These are phyloP conservation scores for Candida ficus DNA, from an alignment of 805 yeast species.

Conservation along the genomic window DNA sequence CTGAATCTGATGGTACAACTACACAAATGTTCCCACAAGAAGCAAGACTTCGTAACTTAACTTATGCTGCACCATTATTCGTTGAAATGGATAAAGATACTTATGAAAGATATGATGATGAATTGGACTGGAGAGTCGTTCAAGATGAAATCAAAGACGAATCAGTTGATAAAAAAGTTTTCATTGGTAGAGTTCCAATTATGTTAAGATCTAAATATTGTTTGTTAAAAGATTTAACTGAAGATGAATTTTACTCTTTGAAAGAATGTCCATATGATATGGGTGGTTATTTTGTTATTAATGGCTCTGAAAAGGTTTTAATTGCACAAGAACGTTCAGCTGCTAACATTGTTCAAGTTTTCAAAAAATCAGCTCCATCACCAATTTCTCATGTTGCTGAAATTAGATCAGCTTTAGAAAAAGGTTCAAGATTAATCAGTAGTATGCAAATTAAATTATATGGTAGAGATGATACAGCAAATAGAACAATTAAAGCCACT, in stretches of 20 bases:
- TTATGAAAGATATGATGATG: constrained; percentile 76
- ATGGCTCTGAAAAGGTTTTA: constrained; percentile 96
- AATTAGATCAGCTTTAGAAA: constrained; percentile 93
- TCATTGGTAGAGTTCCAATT: constrained; percentile 95
- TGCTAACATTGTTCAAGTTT: constrained; percentile 97
- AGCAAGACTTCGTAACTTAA: constrained; percentile 91
- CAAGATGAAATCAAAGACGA: constrained; percentile 58
- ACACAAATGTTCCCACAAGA: constrained; percentile 98
- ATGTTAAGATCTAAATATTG: constrained; percentile 97
- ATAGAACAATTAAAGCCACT: constrained; percentile 90
- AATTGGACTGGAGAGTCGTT: constrained; percentile 53
- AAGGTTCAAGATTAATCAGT: constrained; percentile 92
- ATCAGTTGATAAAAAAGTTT: constrained; percentile 72
- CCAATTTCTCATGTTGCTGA: constrained; percentile 96
- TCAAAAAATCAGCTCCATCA: constrained; percentile 95
- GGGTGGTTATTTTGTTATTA: constrained; percentile 98
- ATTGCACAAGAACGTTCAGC: constrained; percentile 99
- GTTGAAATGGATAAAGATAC: constrained; percentile 94
- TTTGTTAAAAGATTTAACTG: constrained; percentile 82
- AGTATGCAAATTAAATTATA: constrained; percentile 91
- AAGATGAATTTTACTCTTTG: constrained; percentile 88
- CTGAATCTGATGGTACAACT: constrained; percentile 99
- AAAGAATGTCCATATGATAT: constrained; percentile 99
- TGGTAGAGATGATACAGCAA: constrained; percentile 74
- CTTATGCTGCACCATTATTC: constrained; percentile 93